Evolutionary conservation across 2,329 filamentous ascomycete genomes (phyloP).

Genomic region (Cladosporium sp.): DNA sequence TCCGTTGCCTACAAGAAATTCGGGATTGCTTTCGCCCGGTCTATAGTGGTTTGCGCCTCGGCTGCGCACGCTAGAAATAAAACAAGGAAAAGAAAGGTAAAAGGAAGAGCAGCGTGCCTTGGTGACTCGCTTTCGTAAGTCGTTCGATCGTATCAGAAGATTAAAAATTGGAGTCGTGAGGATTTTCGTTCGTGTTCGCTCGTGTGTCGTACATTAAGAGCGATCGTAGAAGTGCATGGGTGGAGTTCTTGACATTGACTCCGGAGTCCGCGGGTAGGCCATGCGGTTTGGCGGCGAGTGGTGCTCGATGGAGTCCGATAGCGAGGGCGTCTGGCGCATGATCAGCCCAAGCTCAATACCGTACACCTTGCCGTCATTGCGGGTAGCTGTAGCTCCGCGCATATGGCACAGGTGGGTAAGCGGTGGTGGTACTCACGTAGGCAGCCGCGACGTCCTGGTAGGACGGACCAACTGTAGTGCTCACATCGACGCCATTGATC

Average conservation of each 20-base stretch:
- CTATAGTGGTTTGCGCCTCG: slow-evolving; percentile 4
- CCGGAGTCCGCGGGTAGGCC: slow-evolving; percentile 58
- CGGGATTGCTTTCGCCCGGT: slow-evolving; percentile 3
- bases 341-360: slow-evolving; percentile 10
- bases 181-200: neutral
- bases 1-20: slow-evolving; percentile 9
- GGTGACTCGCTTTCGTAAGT: slow-evolving; percentile 8
- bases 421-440: slow-evolving; percentile 63
- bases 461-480: slow-evolving; percentile 13
- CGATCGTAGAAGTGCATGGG: slow-evolving; percentile 41
- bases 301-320: slow-evolving; percentile 63
- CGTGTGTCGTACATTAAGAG: neutral
- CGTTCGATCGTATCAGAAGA: slow-evolving; percentile 9
- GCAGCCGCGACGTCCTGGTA: slow-evolving; percentile 47
- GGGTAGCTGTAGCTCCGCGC: slow-evolving; percentile 24
- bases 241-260: slow-evolving; percentile 72
- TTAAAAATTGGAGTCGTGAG: neutral
- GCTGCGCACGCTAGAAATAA: slow-evolving; percentile 5
- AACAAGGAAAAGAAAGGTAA: neutral
- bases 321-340: slow-evolving; percentile 66
- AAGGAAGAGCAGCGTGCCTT: neutral
- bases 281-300: slow-evolving; percentile 43
- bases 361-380: slow-evolving; percentile 12
- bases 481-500: slow-evolving; percentile 64
- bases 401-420: slow-evolving; percentile 30